Base-by-base conservation (phyloP, 345 rosid genomes). In the Rhodamnia argentea region DNA sequence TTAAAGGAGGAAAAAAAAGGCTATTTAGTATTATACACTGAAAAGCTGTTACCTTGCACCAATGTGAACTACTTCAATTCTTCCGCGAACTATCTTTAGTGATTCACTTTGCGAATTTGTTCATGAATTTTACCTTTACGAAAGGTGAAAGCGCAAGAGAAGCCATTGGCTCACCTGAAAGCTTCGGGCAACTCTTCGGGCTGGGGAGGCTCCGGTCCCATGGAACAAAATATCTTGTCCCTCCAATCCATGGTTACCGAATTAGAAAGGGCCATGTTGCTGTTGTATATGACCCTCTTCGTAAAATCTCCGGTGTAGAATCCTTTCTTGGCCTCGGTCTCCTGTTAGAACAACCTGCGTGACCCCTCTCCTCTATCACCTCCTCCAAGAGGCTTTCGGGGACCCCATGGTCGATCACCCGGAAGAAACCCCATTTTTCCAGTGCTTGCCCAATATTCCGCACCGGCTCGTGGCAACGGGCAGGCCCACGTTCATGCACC, bases 171-270 rank as follows among this genome's bases (percentile, higher is more conserved):
- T 40, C 52, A 85, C 86, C 62, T 52, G 83, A 83, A 85, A n/a
- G 53, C 62, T 24, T 26, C 50, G 3, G 62, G 86, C 59, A 85
- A 76, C 86, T 90, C 87, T 24, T 90, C 85, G 0, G 60, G 84
- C 8, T 8, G 32, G 0, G 91, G 91, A 57, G 92, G 90, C 84
- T 90, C 29, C 0, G 93, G 92, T 20, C 88, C 89, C 53, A 90
- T 86, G 14, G 14, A 26, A 10, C 89, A 81, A 87, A 52, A 37
- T 11, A 92, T 13, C 0, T 92, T 89, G 58, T 92, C 93, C 82
- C 91, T 90, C 92, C 94, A 90, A 85, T 82, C 90, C 0, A 90
- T 91, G 1, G 90, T 87, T 10, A 58, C 83, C 37, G 18, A 3
- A 60, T 60, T 27, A 1, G 13, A 13, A 60, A 5, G 70, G 9